Evolutionary conservation across 768 basidiomycete species (phyloP), one percentile per base, ranked within the genome.

Genomic region (Boletus fagicola): DNA sequence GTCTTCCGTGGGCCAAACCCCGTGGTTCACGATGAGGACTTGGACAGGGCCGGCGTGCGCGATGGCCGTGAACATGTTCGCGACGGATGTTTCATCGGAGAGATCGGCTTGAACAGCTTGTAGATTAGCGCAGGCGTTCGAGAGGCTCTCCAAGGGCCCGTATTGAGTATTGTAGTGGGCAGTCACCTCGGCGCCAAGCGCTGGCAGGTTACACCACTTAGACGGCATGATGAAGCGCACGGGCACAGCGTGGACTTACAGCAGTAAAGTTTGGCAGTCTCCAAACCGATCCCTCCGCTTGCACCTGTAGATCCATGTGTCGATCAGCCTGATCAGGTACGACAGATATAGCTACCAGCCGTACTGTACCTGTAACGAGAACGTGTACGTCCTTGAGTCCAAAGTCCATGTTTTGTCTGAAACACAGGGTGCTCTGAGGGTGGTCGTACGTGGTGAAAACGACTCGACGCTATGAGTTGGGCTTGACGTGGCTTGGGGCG

Each of bases 241-340:
- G 24, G 2, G 24, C 3, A 13, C 11, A 0, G 18, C 0, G 1
- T 12, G 50, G 30, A 73, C 76, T 66, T 56, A 84, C 87, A 76
- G 33, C 85, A 76, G 65, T 84, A 90, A 0, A 80, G 65, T 13
- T 75, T 75, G 16, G 77, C 76, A 4, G 84, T 87, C 62, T 81
- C 84, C 0, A 88, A 74, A 10, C 89, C 89, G 36, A 92, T 90
- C 1, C 87, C 88, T 4, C 88, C 88, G 62, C 84, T 88, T 2
- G 88, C 87, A 49, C 89, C 89, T 85, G 66, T 49, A 18, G 28
- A 51, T 48, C 28, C 35, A 49, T 16, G 31, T 7, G 33, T 57
- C 18, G 51, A 33, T 50, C 38, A 47, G 30, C 1, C 18, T 20
- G 30, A 51, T 22, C 48, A 8, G 36, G 51, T 22, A 11, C 2